phyloP scores from a whole-genome alignment of 345 rosid species.

The Litchi chinensis region DNA sequence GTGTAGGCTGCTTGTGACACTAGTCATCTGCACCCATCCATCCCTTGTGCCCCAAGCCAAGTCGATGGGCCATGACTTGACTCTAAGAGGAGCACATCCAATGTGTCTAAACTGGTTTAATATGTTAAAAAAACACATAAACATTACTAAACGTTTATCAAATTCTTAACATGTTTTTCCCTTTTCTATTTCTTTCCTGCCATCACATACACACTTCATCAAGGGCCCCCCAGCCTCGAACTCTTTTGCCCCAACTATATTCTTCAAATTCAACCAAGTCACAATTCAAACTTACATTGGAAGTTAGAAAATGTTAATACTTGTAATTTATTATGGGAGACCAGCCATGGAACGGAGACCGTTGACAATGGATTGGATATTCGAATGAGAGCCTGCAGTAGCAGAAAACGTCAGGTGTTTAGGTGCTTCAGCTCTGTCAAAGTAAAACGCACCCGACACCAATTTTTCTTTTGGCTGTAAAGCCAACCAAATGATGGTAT shows the following conservation, averaged over 20 bases:
- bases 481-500: constrained; percentile 80
- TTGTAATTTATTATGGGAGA: constrained; percentile 21
- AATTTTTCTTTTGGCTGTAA: constrained; percentile 80
- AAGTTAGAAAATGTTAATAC: background rate
- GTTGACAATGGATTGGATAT: constrained; percentile 50
- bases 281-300: background rate
- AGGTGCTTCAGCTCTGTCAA: constrained; percentile 79
- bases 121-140: no score
- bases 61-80: no score
- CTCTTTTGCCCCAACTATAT: background rate
- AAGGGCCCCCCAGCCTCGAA: background rate
- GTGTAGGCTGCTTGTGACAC: no score
- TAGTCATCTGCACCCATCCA: no score
- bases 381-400: constrained; percentile 56
- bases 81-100: no score
- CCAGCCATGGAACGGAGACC: constrained; percentile 50
- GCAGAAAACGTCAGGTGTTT: constrained; percentile 75
- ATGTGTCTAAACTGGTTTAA: no score
- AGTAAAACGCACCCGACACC: constrained; percentile 74
- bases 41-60: no score
- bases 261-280: background rate
- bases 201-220: background rate
- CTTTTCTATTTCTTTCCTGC: no score
- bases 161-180: no score
- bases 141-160: no score